Evolutionary conservation across 352 stramenopile genomes (phyloP).

Genomic region (Thraustochytrium sp.): DNA sequence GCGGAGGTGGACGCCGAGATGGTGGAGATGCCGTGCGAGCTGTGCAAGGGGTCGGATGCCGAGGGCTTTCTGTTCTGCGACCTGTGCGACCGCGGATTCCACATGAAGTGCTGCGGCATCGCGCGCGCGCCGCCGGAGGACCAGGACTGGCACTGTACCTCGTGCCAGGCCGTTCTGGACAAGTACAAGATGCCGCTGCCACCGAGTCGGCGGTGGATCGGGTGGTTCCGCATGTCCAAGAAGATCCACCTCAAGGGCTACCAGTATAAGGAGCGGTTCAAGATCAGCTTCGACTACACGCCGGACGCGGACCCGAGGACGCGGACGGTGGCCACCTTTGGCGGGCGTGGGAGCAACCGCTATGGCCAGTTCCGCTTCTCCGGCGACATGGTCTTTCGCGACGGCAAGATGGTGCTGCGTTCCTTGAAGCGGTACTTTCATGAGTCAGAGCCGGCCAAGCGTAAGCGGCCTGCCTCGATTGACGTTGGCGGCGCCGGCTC

Average conservation of each 20-base stretch:
- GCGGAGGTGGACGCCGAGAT: slow-evolving; percentile 16
- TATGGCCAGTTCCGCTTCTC: background rate
- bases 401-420: background rate
- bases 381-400: background rate
- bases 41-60: slow-evolving; percentile 4
- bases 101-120: slow-evolving; percentile 52
- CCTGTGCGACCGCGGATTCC: slow-evolving; percentile 63
- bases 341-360: background rate
- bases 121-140: background rate
- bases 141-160: slow-evolving; percentile 24
- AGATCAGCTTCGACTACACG: background rate
- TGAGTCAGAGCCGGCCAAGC: slow-evolving; percentile 1
- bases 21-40: slow-evolving; percentile 15
- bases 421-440: background rate
- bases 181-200: background rate
- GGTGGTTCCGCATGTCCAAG: slow-evolving; percentile 17
- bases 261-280: slow-evolving; percentile 31
- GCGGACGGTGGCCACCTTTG: background rate
- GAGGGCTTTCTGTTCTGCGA: slow-evolving; percentile 63
- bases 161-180: background rate
- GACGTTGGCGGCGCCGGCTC: background rate
- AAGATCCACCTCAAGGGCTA: slow-evolving; percentile 4
- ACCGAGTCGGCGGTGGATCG: background rate
- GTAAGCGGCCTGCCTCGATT: background rate
- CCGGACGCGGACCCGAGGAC: background rate